Base-by-base conservation (phyloP, 106 monocot species). In the Posidonia australis region DNA sequence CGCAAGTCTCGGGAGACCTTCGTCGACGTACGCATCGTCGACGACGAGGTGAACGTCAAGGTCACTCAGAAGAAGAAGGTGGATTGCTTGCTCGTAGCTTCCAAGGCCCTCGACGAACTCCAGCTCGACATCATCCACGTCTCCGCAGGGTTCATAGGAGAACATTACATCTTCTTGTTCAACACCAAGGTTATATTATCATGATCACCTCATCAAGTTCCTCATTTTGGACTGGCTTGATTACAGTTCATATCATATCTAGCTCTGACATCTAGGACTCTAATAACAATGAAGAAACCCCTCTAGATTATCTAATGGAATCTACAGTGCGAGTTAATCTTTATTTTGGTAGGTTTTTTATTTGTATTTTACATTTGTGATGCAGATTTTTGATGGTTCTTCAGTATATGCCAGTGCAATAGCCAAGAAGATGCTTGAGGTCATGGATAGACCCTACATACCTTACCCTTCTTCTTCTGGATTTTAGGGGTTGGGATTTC, bases 31-130 rank as follows among this genome's bases (percentile, higher is more conserved):
- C 78, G 91, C n/a, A 87, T 98, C 44, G 78, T 98, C 25, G 98
- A 98, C 10, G 87, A 91, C 52, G 98, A 98, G 47, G 90, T 83
- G 27, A 91, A 91, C 58, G 67, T 98, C 72, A 98, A 88, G 79
- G 48, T 98, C 23, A 88, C 78, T 1, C 78, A 79, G 67, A 91
- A 80, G 76, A 91, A 79, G 77, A 91, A 77, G 69, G 20, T 67
- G 46, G 77, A 76, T 25, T 80, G 86, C 62, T 72, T 98, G 75
- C 76, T 91, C 23, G 51, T 68, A 36, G 79, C 75, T 0, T 78
- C 91, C 3, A 88, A 79, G 64, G 85, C 65, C 12, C 60, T 98
- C 1, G 83, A 98, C 4, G 91, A 98, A 60, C 84, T 98, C 24
- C 78, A 76, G 13, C 83, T 98, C 10, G 83, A 91, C 20, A 76